Evolutionary conservation across 305 asterid genomes (phyloP), one percentile per base, ranked within the genome.

Genomic region (Fraxinus xanthoxyloides): DNA sequence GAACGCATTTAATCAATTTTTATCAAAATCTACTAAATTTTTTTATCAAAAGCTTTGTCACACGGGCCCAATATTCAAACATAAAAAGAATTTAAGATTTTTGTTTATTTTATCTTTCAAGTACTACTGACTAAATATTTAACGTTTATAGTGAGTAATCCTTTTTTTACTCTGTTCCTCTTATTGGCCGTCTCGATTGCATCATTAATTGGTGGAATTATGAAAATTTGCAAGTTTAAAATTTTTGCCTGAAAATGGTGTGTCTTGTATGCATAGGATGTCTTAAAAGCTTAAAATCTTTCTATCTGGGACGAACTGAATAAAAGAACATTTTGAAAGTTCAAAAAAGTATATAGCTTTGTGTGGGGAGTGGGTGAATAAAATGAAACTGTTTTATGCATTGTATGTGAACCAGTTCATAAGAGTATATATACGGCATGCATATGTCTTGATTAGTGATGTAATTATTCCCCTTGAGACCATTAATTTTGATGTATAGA

Each of bases 331-430:
- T 70, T 70, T 31, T 31, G 31, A 31, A 65, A 65, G 34, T 43
- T 26, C 63, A 2, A 38, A 40, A 54, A 78, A 72, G 84, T 82
- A 4, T 28, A 24, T 21, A 32, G 32, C 46, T 79, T 34, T 67
- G 24, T n/a, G 48, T 77, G 77, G 75, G 72, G 46, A 30, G 73
- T 70, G 79, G 82, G 77, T 48, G 77, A 9, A 69, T 31, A 28
- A 36, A 83, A 69, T 81, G 80, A 34, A 82, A 69, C 51, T 69
- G 54, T 59, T 40, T 36, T 40, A 30, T 38, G 79, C 80, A 85
- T 65, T 46, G 76, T n/a, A 46, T 36, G 38, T 48, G 78, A 75
- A 79, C 51, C 59, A 76, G 31, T 63, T 63, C 72, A 9, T 26
- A 23, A 24, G 72, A 63, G 13, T 63, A 63, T 63, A 21, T 8